These are phyloP conservation scores for Microdochium bolleyi DNA, from an alignment of 2,329 filamentous ascomycete species.

Conservation along the genomic window DNA sequence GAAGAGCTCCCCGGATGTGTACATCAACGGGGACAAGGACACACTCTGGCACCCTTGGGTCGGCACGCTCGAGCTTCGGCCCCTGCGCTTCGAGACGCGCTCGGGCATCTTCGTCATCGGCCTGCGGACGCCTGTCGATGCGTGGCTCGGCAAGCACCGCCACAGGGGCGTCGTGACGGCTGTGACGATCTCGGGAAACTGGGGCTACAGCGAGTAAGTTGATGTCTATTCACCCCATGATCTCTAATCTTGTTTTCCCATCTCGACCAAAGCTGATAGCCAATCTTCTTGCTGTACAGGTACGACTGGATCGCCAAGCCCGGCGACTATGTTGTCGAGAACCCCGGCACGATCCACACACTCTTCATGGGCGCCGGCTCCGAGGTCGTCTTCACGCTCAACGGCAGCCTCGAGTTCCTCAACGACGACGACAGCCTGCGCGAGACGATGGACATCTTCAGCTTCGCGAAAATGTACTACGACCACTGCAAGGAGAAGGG, in stretches of 20 bases:
- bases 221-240: not conserved
- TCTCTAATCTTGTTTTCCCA: not conserved
- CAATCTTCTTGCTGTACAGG: conserved; percentile 1
- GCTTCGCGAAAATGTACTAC: conserved; percentile 12
- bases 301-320: conserved; percentile 12
- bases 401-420: conserved; percentile 13
- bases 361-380: conserved; percentile 10
- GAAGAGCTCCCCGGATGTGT: conserved; percentile 2
- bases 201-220: conserved; percentile 12
- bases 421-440: conserved; percentile 12
- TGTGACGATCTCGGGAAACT: conserved; percentile 10
- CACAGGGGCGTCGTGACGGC: conserved; percentile 12
- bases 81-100: conserved; percentile 13
- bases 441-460: conserved; percentile 14
- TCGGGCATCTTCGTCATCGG: conserved; percentile 11
- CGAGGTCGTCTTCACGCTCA: conserved; percentile 11
- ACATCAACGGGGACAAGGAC: conserved; percentile 7
- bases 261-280: not conserved
- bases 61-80: conserved; percentile 10
- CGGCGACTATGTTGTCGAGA: conserved; percentile 13
- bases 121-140: conserved; percentile 8
- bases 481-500: conserved; percentile 11
- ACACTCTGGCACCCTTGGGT: conserved; percentile 13
- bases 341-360: conserved; percentile 15
- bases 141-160: conserved; percentile 13